A percentile compares a stretch with the other conserved stretches of the same genome.
Conservation (phyloP, 441 rosid genomes). For the Gossypium davidsonii region DNA sequence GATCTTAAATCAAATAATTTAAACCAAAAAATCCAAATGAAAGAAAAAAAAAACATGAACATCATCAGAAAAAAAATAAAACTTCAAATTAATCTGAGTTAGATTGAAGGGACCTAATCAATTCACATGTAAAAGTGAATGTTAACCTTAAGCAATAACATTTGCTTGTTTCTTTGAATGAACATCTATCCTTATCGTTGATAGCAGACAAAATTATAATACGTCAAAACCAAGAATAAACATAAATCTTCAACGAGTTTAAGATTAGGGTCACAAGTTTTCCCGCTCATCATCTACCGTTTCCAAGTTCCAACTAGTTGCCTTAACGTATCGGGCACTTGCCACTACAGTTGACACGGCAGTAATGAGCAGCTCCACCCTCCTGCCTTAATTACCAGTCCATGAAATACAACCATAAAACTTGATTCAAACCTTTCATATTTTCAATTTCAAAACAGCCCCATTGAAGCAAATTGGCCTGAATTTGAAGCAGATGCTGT, state of each 20-base stretch:
- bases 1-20: too few relatives aligned
- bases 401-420: not conserved
- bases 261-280: not conserved
- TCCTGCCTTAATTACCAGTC: not conserved
- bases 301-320: slow-evolving; percentile 1
- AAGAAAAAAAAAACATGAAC: too few relatives aligned
- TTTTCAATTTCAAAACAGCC: not conserved
- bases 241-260: not conserved
- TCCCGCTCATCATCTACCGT: not conserved
- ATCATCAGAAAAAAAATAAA: too few relatives aligned
- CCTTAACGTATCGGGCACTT: not conserved
- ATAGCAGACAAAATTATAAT: not conserved
- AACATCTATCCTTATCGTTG: not conserved
- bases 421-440: not conserved
- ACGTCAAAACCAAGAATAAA: not conserved
- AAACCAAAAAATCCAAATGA: too few relatives aligned
- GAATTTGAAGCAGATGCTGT: not conserved
- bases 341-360: not conserved
- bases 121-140: not conserved
- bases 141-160: not conserved
- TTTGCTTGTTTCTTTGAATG: not conserved
- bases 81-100: too few relatives aligned
- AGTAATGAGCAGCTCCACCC: not conserved
- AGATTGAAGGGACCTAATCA: too few relatives aligned
- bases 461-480: not conserved